Evolutionary conservation across 2,329 filamentous ascomycete genomes (phyloP), one percentile per base, ranked within the genome.

Genomic region (Aureobasidium sp.): DNA sequence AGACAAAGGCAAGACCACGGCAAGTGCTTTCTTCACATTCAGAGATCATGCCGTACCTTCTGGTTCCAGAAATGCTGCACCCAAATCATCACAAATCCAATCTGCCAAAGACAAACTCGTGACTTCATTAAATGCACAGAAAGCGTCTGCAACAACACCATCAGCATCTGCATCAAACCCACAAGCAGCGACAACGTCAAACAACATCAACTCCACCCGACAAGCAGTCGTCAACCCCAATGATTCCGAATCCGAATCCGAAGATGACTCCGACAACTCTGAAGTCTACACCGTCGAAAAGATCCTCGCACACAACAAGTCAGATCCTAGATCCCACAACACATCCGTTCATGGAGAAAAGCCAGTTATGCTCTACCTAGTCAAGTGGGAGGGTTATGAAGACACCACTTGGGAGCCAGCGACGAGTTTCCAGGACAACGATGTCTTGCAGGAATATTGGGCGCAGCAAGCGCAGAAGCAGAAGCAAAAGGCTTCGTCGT

Each of bases 321-420:
- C 21, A 21, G 21, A 21, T 21, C 21, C 21, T 21, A 21, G 21
- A 21, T 21, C 21, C 21, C 21, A 21, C 21, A 21, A 21, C 21
- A 21, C 21, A 21, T 21, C 61, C 1, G 63, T 65, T 5, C 59
- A 66, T 9, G 69, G 69, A 3, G 67, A 64, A 29, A 61, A 67
- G 49, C 64, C 67, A 14, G 66, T 69, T 3, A 69, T 70, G 68
- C 62, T 73, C 1, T 73, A 72, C 58, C 66, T 68, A 27, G 70
- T 71, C 32, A 72, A 72, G 55, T 73, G 71, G 71, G 67, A 68
- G 58, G 70, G 71, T 3, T 70, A 60, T 34, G 62, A 66, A 2
- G 68, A 71, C 16, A 63, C 64, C 7, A 70, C 70, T 0, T 74
- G 72, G 72, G 71, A 74, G 64, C 71, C 72, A 1, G 62, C 59